Evolutionary conservation across 2,329 filamentous ascomycete species (phyloP), one percentile per base, ranked within the genome.

Genomic region (Aspergillus terreus): DNA sequence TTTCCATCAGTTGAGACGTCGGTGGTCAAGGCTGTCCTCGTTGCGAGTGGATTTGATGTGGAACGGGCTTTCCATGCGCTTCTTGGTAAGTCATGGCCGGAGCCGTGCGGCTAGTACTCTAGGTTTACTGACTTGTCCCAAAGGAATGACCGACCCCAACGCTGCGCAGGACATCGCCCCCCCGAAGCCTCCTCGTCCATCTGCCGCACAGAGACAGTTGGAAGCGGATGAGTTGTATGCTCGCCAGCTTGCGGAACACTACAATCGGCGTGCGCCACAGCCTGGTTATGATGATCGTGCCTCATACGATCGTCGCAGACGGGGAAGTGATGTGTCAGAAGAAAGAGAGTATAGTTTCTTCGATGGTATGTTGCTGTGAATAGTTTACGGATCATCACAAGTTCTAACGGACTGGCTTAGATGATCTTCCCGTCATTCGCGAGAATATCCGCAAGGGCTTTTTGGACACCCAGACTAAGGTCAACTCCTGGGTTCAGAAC

Each of bases 1-100:
- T 99, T 99, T 64, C 94, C 94, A 0, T 81, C 77, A 50, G 88
- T 96, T 54, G 94, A 99, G 49, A 69, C 75, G 6, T 71, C 83
- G 42, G 87, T 99, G 44, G 82, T 99, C 70, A 95, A 86, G 71
- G 94, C 94, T 27, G 88, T 99, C 0, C 75, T 99, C 58, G 80
- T 82, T 21, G 94, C 94, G 12, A 97, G 94, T 69, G 81, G 85
- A 52, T 92, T 92, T 53, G 84, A 87, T 64, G 85, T 97, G 44
- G 94, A 99, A 71, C 88, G 90, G 30, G 92, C 94, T 12, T 99
- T 99, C 75, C 94, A 96, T 74, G 94, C 94, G 33, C 80, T 99
- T 41, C 80, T 99, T 42, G 88, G 89, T 90, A 78, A 55, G 80
- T 64, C 23, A 12, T 21, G 15, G 36, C 33, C 25, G 21, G 15